phyloP scores from a whole-genome alignment of 2,329 filamentous ascomycete genomes.

The Meredithiella fracta region DNA sequence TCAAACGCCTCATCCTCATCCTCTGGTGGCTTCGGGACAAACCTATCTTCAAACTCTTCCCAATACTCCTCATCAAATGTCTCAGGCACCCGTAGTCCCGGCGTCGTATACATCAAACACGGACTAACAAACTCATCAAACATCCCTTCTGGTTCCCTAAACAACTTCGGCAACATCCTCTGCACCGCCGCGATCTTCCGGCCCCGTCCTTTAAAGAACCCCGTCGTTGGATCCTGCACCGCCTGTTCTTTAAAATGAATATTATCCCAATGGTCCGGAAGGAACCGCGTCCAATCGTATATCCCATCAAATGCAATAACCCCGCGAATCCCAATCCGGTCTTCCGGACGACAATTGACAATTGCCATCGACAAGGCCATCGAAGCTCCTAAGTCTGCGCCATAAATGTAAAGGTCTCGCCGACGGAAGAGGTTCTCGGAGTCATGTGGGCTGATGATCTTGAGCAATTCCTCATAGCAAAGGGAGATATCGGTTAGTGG shows the following conservation, averaged over 20 bases:
- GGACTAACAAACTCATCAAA: slow-evolving; percentile 47
- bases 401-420: slow-evolving; percentile 21
- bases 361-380: slow-evolving; percentile 40
- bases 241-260: neutral
- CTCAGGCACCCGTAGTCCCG: slow-evolving; percentile 30
- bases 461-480: slow-evolving; percentile 36
- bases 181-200: neutral
- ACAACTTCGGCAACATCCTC: slow-evolving; percentile 26
- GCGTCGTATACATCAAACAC: slow-evolving; percentile 39
- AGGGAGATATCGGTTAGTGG: slow-evolving; percentile 40
- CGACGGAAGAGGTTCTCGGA: slow-evolving; percentile 20
- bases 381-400: slow-evolving; percentile 36
- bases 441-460: slow-evolving; percentile 26
- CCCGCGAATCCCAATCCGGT: slow-evolving; percentile 33
- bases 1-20: neutral
- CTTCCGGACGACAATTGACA: slow-evolving; percentile 33
- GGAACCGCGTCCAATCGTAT: slow-evolving; percentile 47
- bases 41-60: slow-evolving; percentile 5
- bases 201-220: neutral
- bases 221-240: neutral
- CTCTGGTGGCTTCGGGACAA: neutral
- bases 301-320: slow-evolving; percentile 42
- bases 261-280: slow-evolving; percentile 35
- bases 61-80: slow-evolving; percentile 24
- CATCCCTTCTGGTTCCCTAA: slow-evolving; percentile 30